A percentile compares a stretch with the other conserved stretches of the same genome.
Evolutionary conservation across 2,329 filamentous ascomycete species (phyloP).

Genomic region (Monosporascus cannonballus): DNA sequence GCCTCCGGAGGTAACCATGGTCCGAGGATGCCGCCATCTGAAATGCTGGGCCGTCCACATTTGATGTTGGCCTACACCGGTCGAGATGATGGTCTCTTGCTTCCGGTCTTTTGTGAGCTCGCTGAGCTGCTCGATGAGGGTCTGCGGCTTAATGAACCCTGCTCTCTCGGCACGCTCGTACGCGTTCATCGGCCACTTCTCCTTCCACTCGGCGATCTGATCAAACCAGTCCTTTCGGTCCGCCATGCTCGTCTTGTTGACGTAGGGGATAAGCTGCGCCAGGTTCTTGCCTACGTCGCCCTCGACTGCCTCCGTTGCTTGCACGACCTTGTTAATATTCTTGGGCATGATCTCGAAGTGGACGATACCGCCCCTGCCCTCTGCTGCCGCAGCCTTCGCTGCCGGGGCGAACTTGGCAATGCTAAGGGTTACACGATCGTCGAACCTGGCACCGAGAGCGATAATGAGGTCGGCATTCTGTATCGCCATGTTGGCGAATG

Average conservation of each 20-base stretch:
- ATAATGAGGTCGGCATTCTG: constrained; percentile 96
- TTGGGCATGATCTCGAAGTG: constrained; percentile 99
- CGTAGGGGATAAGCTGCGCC: constrained; percentile 63
- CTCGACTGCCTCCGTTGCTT: constrained; percentile 91
- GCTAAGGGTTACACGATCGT: constrained; percentile 85
- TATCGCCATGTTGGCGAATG: constrained; percentile 97
- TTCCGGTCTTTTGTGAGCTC: constrained; percentile 76
- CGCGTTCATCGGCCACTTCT: constrained; percentile 75
- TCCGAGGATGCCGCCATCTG: constrained; percentile 84
- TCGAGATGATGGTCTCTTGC: constrained; percentile 79
- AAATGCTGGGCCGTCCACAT: constrained; percentile 74
- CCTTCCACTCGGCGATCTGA: constrained; percentile 87
- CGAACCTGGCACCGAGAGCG: constrained; percentile 87
- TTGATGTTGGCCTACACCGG: constrained; percentile 95
- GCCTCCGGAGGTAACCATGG: constrained; percentile 94
- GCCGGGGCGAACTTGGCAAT: constrained; percentile 83
- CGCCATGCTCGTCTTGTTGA: constrained; percentile 54
- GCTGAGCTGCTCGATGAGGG: constrained; percentile 84
- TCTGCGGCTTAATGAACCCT: constrained; percentile 89
- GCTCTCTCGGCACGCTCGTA: constrained; percentile 74
- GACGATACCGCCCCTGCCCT: constrained; percentile 87
- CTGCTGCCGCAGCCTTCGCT: constrained; percentile 76
- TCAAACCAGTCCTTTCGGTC: constrained; percentile 80
- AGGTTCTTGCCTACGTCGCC: constrained; percentile 85
- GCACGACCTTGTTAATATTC: constrained; percentile 99